A percentile compares a stretch with the other conserved stretches of the same genome.
These are phyloP conservation scores for Kwoniella heveanensis DNA, from an alignment of 768 basidiomycete species.

Conservation along the genomic window DNA sequence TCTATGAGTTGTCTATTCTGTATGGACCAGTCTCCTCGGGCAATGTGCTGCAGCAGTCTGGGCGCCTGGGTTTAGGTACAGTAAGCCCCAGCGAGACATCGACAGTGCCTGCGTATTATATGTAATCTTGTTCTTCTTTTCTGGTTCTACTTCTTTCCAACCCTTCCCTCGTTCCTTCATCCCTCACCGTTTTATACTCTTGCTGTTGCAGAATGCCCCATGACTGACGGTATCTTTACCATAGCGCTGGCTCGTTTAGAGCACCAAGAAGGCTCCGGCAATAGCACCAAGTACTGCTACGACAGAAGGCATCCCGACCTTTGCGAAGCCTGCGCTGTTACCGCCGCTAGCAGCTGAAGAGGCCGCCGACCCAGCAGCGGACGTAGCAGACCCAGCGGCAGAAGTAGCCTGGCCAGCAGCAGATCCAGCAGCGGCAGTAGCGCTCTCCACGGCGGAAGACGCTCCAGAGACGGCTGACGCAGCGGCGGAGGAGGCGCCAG, in stretches of 20 bases:
- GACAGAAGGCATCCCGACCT: constrained; percentile 9
- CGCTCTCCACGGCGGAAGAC: constrained; percentile 13
- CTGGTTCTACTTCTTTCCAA: too few species aligned
- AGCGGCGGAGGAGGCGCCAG: constrained; percentile 13
- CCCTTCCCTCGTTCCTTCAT: too few species aligned
- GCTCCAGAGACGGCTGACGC: constrained; percentile 18
- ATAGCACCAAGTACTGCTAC: constrained; percentile 10
- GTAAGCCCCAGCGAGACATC: too few species aligned
- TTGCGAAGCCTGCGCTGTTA: constrained; percentile 10
- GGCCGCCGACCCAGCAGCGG: constrained; percentile 19
- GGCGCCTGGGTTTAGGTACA: too few species aligned
- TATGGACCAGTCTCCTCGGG: too few species aligned
- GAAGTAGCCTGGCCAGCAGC: constrained; percentile 10
- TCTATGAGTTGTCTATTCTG: too few species aligned
- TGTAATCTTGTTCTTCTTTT: too few species aligned
- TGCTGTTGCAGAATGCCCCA: too few species aligned
- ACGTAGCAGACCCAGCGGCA: constrained; percentile 10
- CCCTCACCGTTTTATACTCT: too few species aligned
- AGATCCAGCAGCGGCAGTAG: constrained; percentile 13
- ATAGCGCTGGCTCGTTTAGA: constrained; percentile 2
- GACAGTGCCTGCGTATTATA: too few species aligned
- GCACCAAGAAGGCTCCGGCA: constrained; percentile 7
- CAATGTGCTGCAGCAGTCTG: too few species aligned
- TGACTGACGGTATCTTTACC: too few species aligned
- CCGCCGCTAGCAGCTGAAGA: constrained; percentile 21